Conservation (phyloP, 2,329 filamentous ascomycete species). For the Scedosporium minutisporum region DNA sequence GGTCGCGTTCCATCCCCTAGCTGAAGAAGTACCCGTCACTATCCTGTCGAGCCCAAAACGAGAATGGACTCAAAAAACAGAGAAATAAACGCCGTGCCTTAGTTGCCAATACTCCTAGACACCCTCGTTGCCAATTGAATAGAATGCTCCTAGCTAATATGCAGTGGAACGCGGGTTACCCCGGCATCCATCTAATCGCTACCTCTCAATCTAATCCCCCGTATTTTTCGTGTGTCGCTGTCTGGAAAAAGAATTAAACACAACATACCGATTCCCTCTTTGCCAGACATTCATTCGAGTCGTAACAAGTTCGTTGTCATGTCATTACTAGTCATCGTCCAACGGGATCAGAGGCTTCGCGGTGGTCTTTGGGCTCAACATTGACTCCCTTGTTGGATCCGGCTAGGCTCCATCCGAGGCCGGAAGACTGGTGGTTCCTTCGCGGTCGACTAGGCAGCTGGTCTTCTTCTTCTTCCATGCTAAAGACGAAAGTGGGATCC, state of each 20-base stretch:
- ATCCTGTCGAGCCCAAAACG: neutral
- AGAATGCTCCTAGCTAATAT: neutral
- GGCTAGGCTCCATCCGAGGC: slow-evolving; percentile 34
- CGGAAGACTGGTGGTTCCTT: slow-evolving; percentile 40
- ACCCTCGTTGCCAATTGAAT: neutral
- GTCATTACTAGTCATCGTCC: neutral
- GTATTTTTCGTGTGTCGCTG: slow-evolving; percentile 7
- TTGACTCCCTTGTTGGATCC: slow-evolving; percentile 9
- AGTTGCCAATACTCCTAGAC: neutral
- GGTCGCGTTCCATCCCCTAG: no score
- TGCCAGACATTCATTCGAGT: neutral
- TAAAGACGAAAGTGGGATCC: slow-evolving; percentile 54
- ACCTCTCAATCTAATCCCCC: slow-evolving; percentile 7
- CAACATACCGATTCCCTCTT: neutral
- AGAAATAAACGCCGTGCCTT: slow-evolving; percentile 6
- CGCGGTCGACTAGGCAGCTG: slow-evolving; percentile 33
- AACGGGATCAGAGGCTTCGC: neutral
- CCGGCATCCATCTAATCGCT: slow-evolving; percentile 8
- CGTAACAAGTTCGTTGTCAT: neutral
- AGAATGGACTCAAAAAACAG: slow-evolving; percentile 1
- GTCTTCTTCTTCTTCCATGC: slow-evolving; percentile 55
- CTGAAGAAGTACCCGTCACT: no score
- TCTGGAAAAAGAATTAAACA: neutral
- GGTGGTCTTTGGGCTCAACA: neutral
- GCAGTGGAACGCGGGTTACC: neutral